phyloP scores from a whole-genome alignment of 163 green algal species.

The Volvox carteri region DNA sequence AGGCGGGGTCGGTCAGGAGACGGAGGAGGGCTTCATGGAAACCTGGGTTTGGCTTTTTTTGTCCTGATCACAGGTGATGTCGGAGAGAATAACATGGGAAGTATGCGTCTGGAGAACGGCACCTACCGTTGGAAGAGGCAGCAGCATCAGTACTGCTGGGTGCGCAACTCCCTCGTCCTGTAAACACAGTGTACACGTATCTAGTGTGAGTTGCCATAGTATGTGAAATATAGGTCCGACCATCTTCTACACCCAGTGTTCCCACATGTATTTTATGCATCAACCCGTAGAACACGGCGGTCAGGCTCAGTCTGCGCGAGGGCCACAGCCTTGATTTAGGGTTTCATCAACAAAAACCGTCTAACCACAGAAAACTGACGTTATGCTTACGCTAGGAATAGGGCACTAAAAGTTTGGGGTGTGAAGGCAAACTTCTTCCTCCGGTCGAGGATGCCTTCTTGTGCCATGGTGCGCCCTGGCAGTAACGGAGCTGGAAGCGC shows the following conservation, averaged over 20 bases:
- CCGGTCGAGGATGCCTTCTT: conserved; percentile 29
- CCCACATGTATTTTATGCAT: conserved; percentile 55
- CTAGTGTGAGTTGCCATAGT: neutral
- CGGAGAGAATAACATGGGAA: neutral
- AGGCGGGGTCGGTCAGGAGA: no score
- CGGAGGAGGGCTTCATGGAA: no score
- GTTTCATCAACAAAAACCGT: neutral
- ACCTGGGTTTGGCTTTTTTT: no score
- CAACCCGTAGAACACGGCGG: conserved; percentile 13
- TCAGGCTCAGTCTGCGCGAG: conserved; percentile 17
- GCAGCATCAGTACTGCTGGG: conserved; percentile 22
- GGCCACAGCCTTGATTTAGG: neutral
- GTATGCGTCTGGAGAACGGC: neutral
- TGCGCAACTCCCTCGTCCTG: conserved; percentile 40
- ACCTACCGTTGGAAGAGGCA: conserved; percentile 6
- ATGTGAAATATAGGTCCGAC: neutral
- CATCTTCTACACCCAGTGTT: neutral
- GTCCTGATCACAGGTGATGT: no score
- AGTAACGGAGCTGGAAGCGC: no score
- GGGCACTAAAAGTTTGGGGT: conserved; percentile 1
- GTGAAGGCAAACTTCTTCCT: conserved; percentile 16
- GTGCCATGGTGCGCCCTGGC: no score
- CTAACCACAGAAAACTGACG: neutral
- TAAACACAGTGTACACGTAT: neutral
- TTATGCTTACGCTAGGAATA: conserved; percentile 22